phyloP scores from a whole-genome alignment of 495 filamentous ascomycete species.

The Parachaetomium inaequale region DNA sequence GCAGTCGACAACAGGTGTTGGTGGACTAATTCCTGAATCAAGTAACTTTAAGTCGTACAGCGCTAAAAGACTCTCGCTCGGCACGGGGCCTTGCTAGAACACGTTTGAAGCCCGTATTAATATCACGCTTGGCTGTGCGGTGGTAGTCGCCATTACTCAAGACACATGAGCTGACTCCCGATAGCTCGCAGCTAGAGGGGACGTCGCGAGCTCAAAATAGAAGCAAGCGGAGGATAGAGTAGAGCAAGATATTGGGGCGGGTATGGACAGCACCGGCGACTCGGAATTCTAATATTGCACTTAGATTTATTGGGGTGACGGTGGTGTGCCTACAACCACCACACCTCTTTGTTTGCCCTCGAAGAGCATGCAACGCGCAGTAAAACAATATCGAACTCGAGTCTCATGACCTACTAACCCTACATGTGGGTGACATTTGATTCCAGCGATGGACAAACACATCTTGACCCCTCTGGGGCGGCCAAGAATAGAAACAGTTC shows the following conservation, averaged over 20 bases:
- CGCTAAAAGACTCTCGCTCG: too few species aligned
- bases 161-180: background rate
- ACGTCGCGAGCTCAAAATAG: background rate
- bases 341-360: background rate
- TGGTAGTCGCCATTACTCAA: background rate
- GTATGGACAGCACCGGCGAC: too few species aligned
- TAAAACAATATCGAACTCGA: too few species aligned
- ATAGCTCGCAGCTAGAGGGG: background rate
- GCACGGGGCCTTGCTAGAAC: too few species aligned
- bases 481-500: slow-evolving; percentile 1
- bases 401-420: background rate
- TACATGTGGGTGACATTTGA: background rate
- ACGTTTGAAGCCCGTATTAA: too few species aligned
- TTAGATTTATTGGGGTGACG: background rate
- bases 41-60: too few species aligned
- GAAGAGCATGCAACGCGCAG: background rate
- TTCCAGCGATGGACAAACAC: background rate
- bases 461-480: background rate
- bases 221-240: background rate
- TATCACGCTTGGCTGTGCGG: too few species aligned
- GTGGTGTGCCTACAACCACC: background rate
- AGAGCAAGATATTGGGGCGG: background rate
- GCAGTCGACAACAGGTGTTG: background rate
- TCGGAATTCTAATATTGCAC: too few species aligned
- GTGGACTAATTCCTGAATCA: background rate